Conservation (phyloP, 179 eudicot genomes). For the Actinidia chinensis region DNA sequence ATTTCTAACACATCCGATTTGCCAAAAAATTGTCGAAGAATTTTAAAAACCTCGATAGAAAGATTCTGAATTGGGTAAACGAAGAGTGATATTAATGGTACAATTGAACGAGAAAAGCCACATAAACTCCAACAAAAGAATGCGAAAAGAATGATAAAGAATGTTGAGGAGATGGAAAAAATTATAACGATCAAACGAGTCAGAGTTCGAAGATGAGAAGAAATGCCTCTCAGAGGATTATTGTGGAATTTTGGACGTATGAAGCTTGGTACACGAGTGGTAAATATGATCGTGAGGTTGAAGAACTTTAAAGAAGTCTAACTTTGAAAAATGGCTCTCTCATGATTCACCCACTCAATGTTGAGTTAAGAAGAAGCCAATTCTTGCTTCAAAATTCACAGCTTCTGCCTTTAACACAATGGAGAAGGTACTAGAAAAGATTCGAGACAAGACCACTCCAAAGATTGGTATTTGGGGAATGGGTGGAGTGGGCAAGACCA, state of each 20-base stretch:
- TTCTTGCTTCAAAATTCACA: not conserved
- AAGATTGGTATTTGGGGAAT: constrained; percentile 30
- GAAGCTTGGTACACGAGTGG: not conserved
- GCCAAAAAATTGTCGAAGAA: not conserved
- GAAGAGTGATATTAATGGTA: not conserved
- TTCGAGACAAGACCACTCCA: constrained; percentile 12
- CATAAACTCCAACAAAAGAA: not conserved
- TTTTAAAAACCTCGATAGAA: not conserved
- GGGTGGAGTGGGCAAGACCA: constrained; percentile 36
- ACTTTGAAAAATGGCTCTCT: not conserved
- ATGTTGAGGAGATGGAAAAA: not conserved
- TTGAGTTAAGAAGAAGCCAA: not conserved
- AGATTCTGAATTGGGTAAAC: not conserved
- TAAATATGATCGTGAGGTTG: not conserved
- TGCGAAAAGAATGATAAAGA: not conserved
- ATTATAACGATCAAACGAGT: not conserved
- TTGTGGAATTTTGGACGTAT: not conserved
- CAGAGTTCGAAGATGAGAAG: not conserved
- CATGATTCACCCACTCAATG: not conserved
- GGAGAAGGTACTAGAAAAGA: constrained; percentile 8
- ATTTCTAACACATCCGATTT: not conserved
- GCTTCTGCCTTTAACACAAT: not conserved
- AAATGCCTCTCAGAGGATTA: not conserved
- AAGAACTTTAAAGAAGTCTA: not conserved
- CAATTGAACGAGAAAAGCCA: not conserved